Conservation (phyloP, 257 asterid genomes). For the Leptodermis oblonga region DNA sequence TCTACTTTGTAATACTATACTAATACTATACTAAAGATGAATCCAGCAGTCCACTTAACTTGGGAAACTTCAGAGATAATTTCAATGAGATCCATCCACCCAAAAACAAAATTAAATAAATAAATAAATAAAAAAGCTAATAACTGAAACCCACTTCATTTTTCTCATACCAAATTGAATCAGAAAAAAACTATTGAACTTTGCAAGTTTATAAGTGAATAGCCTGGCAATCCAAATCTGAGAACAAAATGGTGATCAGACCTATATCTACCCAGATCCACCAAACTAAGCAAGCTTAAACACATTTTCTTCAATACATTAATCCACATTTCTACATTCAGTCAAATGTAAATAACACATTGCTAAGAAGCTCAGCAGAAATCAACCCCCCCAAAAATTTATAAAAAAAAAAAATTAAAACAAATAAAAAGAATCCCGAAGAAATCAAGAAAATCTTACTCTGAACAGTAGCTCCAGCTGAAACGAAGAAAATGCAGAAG, state of each 20-base stretch:
- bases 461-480: slow-evolving; percentile 35
- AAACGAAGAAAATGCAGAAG: slow-evolving; percentile 29
- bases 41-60: not conserved
- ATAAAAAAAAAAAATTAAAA: not conserved
- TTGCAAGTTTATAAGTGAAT: not conserved
- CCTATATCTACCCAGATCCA: slow-evolving; percentile 1
- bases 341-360: slow-evolving; percentile 6
- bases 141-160: not conserved
- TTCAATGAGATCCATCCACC: not conserved
- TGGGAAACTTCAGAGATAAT: not conserved
- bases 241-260: not conserved
- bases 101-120: not conserved
- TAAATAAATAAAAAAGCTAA: not conserved
- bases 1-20: too few relatives aligned
- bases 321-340: not conserved
- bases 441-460: slow-evolving; percentile 5
- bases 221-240: slow-evolving; percentile 2
- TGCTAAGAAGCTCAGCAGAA: not conserved
- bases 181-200: not conserved
- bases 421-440: not conserved
- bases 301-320: not conserved
- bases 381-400: not conserved
- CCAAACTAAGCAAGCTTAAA: slow-evolving; percentile 3
- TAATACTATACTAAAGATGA: not conserved
- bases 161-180: not conserved